These are phyloP conservation scores for Neoarthrinium moseri DNA, from an alignment of 2,329 filamentous ascomycete genomes.

Conservation along the genomic window DNA sequence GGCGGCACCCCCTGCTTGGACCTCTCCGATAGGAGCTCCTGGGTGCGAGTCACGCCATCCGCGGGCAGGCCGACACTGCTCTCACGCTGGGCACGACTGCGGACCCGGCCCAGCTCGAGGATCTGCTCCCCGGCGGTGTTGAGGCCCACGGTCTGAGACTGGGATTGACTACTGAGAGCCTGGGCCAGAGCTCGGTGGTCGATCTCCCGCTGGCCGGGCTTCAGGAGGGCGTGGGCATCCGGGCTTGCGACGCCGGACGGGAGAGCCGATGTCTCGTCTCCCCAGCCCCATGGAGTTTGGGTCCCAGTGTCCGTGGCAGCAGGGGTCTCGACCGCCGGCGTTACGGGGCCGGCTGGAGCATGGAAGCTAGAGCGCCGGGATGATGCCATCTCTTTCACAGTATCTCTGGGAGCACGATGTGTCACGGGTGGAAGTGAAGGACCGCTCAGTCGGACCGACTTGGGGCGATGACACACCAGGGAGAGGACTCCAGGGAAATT, in stretches of 20 bases:
- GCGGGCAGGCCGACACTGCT: neutral
- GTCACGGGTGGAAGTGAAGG: too few species aligned
- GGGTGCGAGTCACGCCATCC: slow-evolving; percentile 12
- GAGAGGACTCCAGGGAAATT: too few species aligned
- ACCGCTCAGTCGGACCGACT: too few species aligned
- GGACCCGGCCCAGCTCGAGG: neutral
- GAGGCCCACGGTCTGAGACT: neutral
- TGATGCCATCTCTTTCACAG: too few species aligned
- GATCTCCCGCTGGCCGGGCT: neutral
- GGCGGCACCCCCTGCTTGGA: slow-evolving; percentile 33
- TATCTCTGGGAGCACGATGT: too few species aligned
- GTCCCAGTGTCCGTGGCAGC: slow-evolving; percentile 1
- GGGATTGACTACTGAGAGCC: slow-evolving; percentile 1
- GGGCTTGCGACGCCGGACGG: slow-evolving; percentile 1
- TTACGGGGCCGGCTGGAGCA: too few species aligned
- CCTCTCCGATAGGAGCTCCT: too few species aligned
- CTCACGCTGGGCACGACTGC: neutral
- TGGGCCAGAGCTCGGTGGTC: slow-evolving; percentile 1
- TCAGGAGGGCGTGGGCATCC: neutral
- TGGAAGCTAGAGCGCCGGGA: too few species aligned
- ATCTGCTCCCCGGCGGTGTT: slow-evolving; percentile 5
- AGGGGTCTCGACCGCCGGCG: too few species aligned
- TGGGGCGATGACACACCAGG: too few species aligned
- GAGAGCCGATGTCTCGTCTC: neutral
- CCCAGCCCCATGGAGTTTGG: neutral